These are phyloP conservation scores for Chimonanthus praecox DNA, from an alignment of 164 flowering plant genomes.

Conservation along the genomic window DNA sequence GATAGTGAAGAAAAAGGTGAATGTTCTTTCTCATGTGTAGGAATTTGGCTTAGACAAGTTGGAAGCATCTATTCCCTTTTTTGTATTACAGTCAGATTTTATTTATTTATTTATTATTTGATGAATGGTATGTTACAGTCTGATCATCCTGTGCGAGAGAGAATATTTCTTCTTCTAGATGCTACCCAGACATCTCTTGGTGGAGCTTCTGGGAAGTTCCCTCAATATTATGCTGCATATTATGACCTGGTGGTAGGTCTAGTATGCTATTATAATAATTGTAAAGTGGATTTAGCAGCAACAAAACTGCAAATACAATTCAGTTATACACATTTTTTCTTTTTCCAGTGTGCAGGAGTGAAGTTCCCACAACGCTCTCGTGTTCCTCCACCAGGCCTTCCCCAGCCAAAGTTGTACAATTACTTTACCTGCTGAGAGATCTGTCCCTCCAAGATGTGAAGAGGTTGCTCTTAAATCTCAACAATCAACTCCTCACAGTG, in stretches of 20 bases:
- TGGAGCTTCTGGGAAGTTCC: slow-evolving; percentile 89
- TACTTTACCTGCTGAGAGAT: slow-evolving; percentile 25
- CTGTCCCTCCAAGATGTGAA: slow-evolving; percentile 34
- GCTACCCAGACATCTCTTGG: slow-evolving; percentile 95
- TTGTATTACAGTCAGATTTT: background rate
- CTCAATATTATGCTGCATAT: slow-evolving; percentile 85
- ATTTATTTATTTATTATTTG: too few species aligned
- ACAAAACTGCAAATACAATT: background rate
- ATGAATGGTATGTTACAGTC: slow-evolving; percentile 36
- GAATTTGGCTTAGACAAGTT: background rate
- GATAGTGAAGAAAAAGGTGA: slow-evolving; percentile 96
- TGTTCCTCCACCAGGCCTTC: slow-evolving; percentile 25
- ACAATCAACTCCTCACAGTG: slow-evolving; percentile 37
- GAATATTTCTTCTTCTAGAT: slow-evolving; percentile 88
- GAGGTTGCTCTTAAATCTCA: slow-evolving; percentile 25
- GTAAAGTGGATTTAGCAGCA: background rate
- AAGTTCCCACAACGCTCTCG: slow-evolving; percentile 63
- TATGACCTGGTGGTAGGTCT: slow-evolving; percentile 90
- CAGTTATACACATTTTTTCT: background rate
- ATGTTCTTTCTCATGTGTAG: background rate
- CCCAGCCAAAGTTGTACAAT: slow-evolving; percentile 19
- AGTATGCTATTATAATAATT: background rate
- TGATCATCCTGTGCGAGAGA: slow-evolving; percentile 77
- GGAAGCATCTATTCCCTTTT: background rate
- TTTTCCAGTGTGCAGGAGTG: slow-evolving; percentile 71